Evolutionary conservation across 169 alveolate genomes (phyloP), one percentile per base, ranked within the genome.

Genomic region (Cyclospora cayetanensis): DNA sequence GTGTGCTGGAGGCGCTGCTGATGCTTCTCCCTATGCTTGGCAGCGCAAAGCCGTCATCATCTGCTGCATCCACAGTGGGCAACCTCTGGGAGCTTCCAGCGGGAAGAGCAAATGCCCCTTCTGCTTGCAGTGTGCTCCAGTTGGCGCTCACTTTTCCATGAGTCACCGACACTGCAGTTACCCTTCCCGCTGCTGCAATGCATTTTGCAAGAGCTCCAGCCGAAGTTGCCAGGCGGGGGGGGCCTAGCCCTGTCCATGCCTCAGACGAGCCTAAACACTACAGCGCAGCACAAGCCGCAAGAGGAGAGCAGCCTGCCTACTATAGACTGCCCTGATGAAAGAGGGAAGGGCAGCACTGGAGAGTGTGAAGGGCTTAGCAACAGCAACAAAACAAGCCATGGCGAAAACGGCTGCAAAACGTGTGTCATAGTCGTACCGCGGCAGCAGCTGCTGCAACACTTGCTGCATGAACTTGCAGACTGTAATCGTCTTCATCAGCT

Each of bases 221-320:
- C 15, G 53, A 50, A 70, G 83, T 20, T 29, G 37, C 83, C 9
- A 70, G 83, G 34, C 83, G 83, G 39, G 83, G 31, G n/a, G 53
- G 34, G 20, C 31, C 7, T 29, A 70, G 52, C 53, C 18, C 22
- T 9, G 35, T 2, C 53, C 42, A 22, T 7, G 50, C 53, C 83
- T 29, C 55, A 34, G 83, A 31, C 7, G 22, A 15, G n/a, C 15
- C 22, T 27, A 70, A 20, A 15, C 46, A 39, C 83, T 34, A 53
- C 83, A 70, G 83, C 83, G 60, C 60, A 70, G 83, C 83, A 35
- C 53, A 35, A 70, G 83, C 46, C 9, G 83, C 83, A 70, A 20
- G 20, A 70, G 27, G 20, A 35, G n/a, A n/a, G n/a, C n/a, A n/a
- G n/a, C n/a, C n/a, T n/a, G n/a, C n/a, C n/a, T n/a, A n/a, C n/a